These are phyloP conservation scores for Coprinellus micaceus DNA, from an alignment of 768 basidiomycete genomes.

Conservation along the genomic window DNA sequence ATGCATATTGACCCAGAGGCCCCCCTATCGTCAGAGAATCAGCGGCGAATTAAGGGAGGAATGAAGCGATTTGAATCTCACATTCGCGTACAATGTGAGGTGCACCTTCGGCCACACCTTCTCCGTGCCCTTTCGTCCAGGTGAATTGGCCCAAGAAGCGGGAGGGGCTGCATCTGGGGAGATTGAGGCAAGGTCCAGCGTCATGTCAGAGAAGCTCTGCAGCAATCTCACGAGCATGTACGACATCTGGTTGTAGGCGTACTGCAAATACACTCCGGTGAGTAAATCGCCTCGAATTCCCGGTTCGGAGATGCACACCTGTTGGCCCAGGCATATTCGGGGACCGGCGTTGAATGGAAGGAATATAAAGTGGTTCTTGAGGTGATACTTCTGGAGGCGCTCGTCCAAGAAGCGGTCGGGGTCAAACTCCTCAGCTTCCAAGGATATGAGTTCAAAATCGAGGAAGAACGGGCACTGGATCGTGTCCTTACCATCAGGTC, in stretches of 20 bases:
- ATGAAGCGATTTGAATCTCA: slow-evolving; percentile 18
- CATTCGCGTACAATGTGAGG: slow-evolving; percentile 51
- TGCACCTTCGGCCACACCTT: slow-evolving; percentile 49
- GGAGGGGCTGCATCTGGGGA: slow-evolving; percentile 46
- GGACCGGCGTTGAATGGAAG: slow-evolving; percentile 63
- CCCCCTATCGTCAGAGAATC: slow-evolving; percentile 34
- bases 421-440: slow-evolving; percentile 60
- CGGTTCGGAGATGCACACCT: slow-evolving; percentile 28
- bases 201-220: slow-evolving; percentile 52
- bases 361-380: slow-evolving; percentile 67
- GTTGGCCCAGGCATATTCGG: slow-evolving; percentile 59
- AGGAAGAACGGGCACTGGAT: slow-evolving; percentile 27
- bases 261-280: slow-evolving; percentile 26
- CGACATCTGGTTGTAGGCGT: slow-evolving; percentile 60
- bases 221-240: slow-evolving; percentile 61
- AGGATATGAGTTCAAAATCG: background rate
- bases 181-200: slow-evolving; percentile 43
- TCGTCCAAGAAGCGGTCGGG: slow-evolving; percentile 70
- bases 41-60: background rate
- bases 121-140: slow-evolving; percentile 49
- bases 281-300: background rate
- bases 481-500: slow-evolving; percentile 45
- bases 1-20: slow-evolving; percentile 50
- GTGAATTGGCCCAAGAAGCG: slow-evolving; percentile 37
- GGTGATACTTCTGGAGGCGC: slow-evolving; percentile 56